These are phyloP conservation scores for Xylaria arbuscula DNA, from an alignment of 2,329 filamentous ascomycete species.

Conservation along the genomic window DNA sequence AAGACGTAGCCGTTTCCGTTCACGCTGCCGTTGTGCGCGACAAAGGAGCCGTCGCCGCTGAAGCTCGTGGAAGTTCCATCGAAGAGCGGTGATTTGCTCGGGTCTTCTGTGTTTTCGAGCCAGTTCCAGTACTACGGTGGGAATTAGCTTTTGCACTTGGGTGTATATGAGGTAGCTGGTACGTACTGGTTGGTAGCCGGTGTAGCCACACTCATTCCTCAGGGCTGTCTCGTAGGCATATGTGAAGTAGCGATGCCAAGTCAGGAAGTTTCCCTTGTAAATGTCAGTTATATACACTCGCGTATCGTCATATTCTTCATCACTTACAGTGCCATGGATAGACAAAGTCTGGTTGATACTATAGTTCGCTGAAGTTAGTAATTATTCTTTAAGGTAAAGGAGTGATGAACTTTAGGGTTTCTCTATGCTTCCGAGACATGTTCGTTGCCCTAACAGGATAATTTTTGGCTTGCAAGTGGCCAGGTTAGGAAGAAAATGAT, in stretches of 20 bases:
- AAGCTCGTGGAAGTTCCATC: conserved; percentile 64
- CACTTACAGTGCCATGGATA: conserved; percentile 47
- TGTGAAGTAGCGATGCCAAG: conserved; percentile 58
- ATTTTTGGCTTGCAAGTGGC: too few species aligned
- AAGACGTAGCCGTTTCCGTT: conserved; percentile 39
- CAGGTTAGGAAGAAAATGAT: too few species aligned
- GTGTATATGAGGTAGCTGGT: not conserved
- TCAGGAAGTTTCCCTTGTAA: conserved; percentile 52
- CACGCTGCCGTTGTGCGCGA: conserved; percentile 41
- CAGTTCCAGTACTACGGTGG: conserved; percentile 61
- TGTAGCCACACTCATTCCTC: conserved; percentile 57
- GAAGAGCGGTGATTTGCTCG: conserved; percentile 62
- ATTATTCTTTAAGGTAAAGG: too few species aligned
- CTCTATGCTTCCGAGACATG: too few species aligned
- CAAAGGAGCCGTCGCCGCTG: conserved; percentile 59
- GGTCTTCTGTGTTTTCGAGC: conserved; percentile 59
- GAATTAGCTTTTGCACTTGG: not conserved
- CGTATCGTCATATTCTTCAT: not conserved
- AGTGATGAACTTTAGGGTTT: too few species aligned
- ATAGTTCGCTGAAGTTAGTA: too few species aligned
- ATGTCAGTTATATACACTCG: conserved; percentile 6
- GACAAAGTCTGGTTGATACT: conserved; percentile 50
- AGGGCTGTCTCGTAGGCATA: conserved; percentile 54
- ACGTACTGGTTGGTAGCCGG: conserved; percentile 52
- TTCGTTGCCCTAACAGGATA: too few species aligned